Percentiles rank a stretch among this genome's conserved stretches.
These are phyloP conservation scores for Fusarium paranaense DNA, from an alignment of 2,329 filamentous ascomycete species.

Conservation along the genomic window DNA sequence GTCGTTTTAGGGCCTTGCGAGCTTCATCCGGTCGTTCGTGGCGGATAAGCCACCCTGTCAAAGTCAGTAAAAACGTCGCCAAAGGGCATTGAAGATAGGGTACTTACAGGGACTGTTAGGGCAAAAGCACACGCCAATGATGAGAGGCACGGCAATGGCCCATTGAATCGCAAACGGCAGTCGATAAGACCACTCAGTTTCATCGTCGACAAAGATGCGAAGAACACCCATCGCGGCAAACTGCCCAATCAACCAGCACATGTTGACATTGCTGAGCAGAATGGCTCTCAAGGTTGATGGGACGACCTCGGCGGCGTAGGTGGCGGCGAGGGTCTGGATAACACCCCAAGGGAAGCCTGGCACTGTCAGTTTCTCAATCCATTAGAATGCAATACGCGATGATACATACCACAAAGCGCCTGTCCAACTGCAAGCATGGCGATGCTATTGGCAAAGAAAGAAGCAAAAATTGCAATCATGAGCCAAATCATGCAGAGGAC, in stretches of 20 bases:
- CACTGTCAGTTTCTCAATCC: background rate
- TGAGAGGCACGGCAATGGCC: slow-evolving; percentile 53
- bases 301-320: slow-evolving; percentile 55
- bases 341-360: slow-evolving; percentile 49
- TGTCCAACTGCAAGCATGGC: slow-evolving; percentile 49
- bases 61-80: background rate
- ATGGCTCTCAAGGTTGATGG: slow-evolving; percentile 49
- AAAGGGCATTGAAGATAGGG: background rate
- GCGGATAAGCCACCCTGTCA: slow-evolving; percentile 52
- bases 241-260: slow-evolving; percentile 58
- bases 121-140: slow-evolving; percentile 50
- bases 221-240: slow-evolving; percentile 52
- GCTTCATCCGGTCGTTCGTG: slow-evolving; percentile 49
- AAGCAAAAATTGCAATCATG: slow-evolving; percentile 53
- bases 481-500: slow-evolving; percentile 49
- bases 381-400: background rate
- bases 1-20: slow-evolving; percentile 45
- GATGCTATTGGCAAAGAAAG: slow-evolving; percentile 52
- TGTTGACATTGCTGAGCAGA: slow-evolving; percentile 54
- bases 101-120: slow-evolving; percentile 54
- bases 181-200: slow-evolving; percentile 44
- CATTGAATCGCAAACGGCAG: slow-evolving; percentile 57
- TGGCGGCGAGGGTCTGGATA: slow-evolving; percentile 52
- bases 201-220: slow-evolving; percentile 46
- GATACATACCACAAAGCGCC: slow-evolving; percentile 45